Evolutionary conservation across 805 yeast genomes (phyloP).

Genomic region (Candida sithepensis): DNA sequence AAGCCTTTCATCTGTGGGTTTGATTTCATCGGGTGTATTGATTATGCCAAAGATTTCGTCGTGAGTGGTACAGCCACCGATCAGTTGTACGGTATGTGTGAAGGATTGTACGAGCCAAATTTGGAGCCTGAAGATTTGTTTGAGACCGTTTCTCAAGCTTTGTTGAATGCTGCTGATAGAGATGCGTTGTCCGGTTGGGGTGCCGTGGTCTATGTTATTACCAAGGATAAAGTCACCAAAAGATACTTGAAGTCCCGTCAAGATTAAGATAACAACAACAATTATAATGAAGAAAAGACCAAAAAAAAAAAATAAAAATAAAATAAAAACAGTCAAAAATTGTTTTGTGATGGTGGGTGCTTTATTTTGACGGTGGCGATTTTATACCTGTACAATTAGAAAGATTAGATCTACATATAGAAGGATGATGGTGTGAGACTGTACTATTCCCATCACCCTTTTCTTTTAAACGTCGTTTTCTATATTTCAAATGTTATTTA

Average conservation of each 20-base stretch:
- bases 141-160: constrained; percentile 91
- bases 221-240: constrained; percentile 87
- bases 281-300: neutral
- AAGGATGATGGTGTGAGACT: neutral
- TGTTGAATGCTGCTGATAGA: constrained; percentile 92
- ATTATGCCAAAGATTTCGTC: constrained; percentile 88
- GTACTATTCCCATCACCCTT: neutral
- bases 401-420: neutral
- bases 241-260: constrained; percentile 91
- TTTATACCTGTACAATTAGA: neutral
- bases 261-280: too few species aligned
- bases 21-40: constrained; percentile 95
- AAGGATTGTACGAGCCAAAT: constrained; percentile 88
- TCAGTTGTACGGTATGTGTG: constrained; percentile 98
- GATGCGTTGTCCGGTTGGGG: constrained; percentile 99
- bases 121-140: constrained; percentile 93
- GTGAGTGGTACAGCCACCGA: constrained; percentile 97
- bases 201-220: constrained; percentile 86
- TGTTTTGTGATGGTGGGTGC: neutral
- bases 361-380: neutral
- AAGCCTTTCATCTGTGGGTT: constrained; percentile 93
- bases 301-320: neutral
- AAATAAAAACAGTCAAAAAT: too few species aligned
- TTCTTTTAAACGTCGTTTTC: neutral
- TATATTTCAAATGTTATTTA: neutral